These are phyloP conservation scores for Populus simonii DNA, from an alignment of 345 rosid species.

Conservation along the genomic window DNA sequence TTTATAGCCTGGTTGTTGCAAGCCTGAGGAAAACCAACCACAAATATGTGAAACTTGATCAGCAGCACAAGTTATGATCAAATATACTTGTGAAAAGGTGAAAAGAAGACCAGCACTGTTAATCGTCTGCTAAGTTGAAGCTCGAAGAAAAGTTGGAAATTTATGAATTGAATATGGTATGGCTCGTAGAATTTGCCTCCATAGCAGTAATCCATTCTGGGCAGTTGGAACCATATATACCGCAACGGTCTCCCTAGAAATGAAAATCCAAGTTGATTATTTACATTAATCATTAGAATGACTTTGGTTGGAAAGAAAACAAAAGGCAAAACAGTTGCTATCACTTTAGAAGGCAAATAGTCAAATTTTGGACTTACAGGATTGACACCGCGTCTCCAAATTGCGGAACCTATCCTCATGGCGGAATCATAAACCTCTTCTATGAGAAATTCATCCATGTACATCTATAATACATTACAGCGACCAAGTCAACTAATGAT, in stretches of 20 bases:
- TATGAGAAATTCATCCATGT: background rate
- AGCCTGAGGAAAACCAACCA: conserved; percentile 47
- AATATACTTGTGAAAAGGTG: background rate
- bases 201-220: conserved; percentile 83
- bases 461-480: background rate
- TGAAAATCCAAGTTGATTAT: background rate
- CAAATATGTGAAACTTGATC: background rate
- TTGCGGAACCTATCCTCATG: conserved; percentile 64
- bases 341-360: background rate
- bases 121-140: background rate
- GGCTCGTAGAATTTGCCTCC: conserved; percentile 50
- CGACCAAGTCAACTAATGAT: background rate
- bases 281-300: background rate
- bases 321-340: background rate
- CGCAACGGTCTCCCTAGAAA: conserved; percentile 80
- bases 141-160: background rate
- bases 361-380: conserved; percentile 48
- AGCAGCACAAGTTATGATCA: background rate
- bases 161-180: no score
- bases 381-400: conserved; percentile 55
- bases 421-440: conserved; percentile 64
- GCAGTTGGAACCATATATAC: conserved; percentile 84
- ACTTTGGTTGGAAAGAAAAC: background rate
- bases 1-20: conserved; percentile 74
- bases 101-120: background rate